phyloP scores from a whole-genome alignment of 139 green algal species.

The Astrephomene gubernaculifera region DNA sequence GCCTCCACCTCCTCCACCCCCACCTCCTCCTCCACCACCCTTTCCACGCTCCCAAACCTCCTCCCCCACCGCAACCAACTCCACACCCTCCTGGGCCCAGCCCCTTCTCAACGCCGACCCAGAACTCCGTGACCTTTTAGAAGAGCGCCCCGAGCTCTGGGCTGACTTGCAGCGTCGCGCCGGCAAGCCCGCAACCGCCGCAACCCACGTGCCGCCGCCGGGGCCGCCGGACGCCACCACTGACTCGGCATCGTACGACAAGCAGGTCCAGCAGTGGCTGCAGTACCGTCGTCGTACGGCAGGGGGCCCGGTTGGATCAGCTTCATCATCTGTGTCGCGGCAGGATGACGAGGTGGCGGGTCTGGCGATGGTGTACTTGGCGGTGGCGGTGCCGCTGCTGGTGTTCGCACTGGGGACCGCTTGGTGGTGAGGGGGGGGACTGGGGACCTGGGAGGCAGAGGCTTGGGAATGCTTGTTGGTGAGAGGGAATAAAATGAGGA shows the following conservation, averaged over 20 bases:
- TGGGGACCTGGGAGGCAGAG: too few relatives aligned
- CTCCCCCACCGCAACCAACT: background rate
- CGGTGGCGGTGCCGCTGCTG: constrained; percentile 7
- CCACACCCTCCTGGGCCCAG: constrained; percentile 6
- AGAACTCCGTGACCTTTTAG: constrained; percentile 5
- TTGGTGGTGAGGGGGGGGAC: too few relatives aligned
- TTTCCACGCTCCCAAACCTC: too few relatives aligned
- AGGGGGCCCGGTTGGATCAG: background rate
- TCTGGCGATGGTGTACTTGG: constrained; percentile 23
- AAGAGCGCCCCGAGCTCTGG: constrained; percentile 25
- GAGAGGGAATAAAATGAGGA: too few relatives aligned
- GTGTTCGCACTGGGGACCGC: constrained; percentile 5
- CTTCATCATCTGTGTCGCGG: background rate
- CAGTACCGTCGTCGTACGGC: constrained; percentile 1
- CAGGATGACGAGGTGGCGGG: constrained; percentile 31
- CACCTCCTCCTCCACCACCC: background rate
- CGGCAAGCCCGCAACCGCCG: background rate
- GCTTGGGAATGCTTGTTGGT: too few relatives aligned
- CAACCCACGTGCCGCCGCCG: background rate
- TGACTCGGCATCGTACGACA: constrained; percentile 9
- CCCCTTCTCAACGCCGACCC: background rate
- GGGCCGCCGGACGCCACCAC: background rate
- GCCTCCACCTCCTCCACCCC: background rate
- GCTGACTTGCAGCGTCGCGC: constrained; percentile 31
- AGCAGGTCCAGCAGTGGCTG: constrained; percentile 24